Percentiles rank a stretch among this genome's conserved stretches.
These are phyloP conservation scores for Flaveria bidentis DNA, from an alignment of 129 eudicot species.

Conservation along the genomic window DNA sequence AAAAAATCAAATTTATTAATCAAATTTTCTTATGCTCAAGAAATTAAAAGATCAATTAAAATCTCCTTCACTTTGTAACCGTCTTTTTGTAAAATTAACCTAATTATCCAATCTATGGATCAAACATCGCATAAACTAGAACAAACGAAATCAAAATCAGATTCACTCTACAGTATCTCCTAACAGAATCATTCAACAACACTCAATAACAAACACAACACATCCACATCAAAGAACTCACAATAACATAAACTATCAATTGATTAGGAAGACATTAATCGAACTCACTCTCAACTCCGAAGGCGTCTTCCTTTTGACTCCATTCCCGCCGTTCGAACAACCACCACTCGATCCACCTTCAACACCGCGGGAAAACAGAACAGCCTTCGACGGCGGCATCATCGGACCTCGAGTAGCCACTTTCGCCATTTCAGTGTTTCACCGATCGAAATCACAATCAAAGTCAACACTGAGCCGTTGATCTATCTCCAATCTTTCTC, in stretches of 20 bases:
- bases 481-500: background rate
- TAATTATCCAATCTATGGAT: constrained; percentile 7
- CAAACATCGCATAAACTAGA: constrained; percentile 8
- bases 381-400: constrained; percentile 40
- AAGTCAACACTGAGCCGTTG: constrained; percentile 21
- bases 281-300: constrained; percentile 84
- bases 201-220: background rate
- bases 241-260: background rate
- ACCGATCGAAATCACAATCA: constrained; percentile 13
- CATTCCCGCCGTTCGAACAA: constrained; percentile 29
- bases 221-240: background rate
- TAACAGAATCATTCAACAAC: background rate
- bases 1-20: background rate
- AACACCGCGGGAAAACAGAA: constrained; percentile 38
- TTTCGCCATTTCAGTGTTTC: constrained; percentile 52
- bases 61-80: background rate
- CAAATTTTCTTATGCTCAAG: background rate
- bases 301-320: constrained; percentile 78
- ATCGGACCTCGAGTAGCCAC: constrained; percentile 63
- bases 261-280: background rate
- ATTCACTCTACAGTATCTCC: background rate
- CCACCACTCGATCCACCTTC: constrained; percentile 38
- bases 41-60: background rate
- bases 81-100: background rate
- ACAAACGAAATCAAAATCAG: background rate